phyloP scores from a whole-genome alignment of 192 early-diverging fungal species.

The Rhizoclosmatium globosum region DNA sequence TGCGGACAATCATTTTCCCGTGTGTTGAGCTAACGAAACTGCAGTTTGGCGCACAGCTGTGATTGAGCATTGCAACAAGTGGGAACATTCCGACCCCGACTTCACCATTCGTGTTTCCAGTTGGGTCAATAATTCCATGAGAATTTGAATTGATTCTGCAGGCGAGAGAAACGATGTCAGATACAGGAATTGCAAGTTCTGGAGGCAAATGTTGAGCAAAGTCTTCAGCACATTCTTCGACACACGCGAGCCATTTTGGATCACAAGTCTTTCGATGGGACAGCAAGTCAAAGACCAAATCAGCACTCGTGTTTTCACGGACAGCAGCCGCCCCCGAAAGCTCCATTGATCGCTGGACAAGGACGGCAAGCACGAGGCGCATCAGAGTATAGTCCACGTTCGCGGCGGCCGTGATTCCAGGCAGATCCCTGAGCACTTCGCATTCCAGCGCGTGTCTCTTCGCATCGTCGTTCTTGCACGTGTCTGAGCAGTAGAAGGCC shows the following conservation, averaged over 20 bases:
- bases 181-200: slow-evolving; percentile 25
- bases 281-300: slow-evolving; percentile 40
- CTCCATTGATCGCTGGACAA: slow-evolving; percentile 13
- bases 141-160: slow-evolving; percentile 74
- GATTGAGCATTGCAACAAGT: slow-evolving; percentile 73
- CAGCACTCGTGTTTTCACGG: neutral
- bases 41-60: slow-evolving; percentile 80
- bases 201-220: slow-evolving; percentile 19
- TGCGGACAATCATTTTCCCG: slow-evolving; percentile 69
- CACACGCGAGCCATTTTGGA: slow-evolving; percentile 38
- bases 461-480: slow-evolving; percentile 51
- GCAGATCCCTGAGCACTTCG: slow-evolving; percentile 34
- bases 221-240: slow-evolving; percentile 34
- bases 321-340: neutral
- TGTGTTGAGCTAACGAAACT: slow-evolving; percentile 55
- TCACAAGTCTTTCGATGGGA: slow-evolving; percentile 39
- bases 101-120: slow-evolving; percentile 40
- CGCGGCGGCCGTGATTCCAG: slow-evolving; percentile 40
- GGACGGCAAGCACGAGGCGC: slow-evolving; percentile 42
- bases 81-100: slow-evolving; percentile 76
- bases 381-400: slow-evolving; percentile 48
- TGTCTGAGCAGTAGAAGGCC: slow-evolving; percentile 63
- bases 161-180: slow-evolving; percentile 55
- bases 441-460: slow-evolving; percentile 46
- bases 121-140: slow-evolving; percentile 62